A percentile compares a stretch with the other conserved stretches of the same genome.
phyloP scores from a whole-genome alignment of 768 basidiomycete species.

The Pleurotus giganteus region DNA sequence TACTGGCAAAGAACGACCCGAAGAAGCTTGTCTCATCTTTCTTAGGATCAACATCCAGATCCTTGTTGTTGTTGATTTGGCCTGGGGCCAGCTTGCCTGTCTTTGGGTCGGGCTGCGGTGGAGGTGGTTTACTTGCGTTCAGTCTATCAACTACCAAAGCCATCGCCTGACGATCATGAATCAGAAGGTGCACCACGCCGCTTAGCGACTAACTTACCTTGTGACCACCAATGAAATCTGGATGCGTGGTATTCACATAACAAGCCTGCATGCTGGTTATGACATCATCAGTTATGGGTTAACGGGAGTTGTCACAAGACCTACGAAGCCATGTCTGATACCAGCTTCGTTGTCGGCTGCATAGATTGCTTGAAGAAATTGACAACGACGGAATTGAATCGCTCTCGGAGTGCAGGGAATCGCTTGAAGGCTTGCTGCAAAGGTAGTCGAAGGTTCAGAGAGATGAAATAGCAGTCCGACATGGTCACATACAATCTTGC shows the following conservation, averaged over 20 bases:
- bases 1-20: constrained; percentile 88
- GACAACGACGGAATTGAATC: constrained; percentile 94
- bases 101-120: constrained; percentile 64
- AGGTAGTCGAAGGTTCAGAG: constrained; percentile 4
- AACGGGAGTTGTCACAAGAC: constrained; percentile 26
- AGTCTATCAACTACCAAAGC: constrained; percentile 80
- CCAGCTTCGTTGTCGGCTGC: constrained; percentile 93
- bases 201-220: constrained; percentile 52
- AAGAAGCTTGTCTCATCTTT: constrained; percentile 94
- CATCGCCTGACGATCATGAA: constrained; percentile 62
- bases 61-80: constrained; percentile 87
- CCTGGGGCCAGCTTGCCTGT: constrained; percentile 56
- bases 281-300: constrained; percentile 8
- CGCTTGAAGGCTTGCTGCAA: constrained; percentile 91
- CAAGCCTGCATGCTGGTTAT: constrained; percentile 88
- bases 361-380: constrained; percentile 96
- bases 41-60: constrained; percentile 87
- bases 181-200: too few relatives aligned
- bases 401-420: constrained; percentile 93
- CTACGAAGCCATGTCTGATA: constrained; percentile 87
- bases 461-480: not conserved
- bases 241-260: constrained; percentile 99
- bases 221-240: constrained; percentile 97
- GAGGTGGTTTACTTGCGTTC: constrained; percentile 75
- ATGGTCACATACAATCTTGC: constrained; percentile 71